Base-by-base conservation (phyloP, 352 stramenopile species). In the Thalassiosira ordinaria region DNA sequence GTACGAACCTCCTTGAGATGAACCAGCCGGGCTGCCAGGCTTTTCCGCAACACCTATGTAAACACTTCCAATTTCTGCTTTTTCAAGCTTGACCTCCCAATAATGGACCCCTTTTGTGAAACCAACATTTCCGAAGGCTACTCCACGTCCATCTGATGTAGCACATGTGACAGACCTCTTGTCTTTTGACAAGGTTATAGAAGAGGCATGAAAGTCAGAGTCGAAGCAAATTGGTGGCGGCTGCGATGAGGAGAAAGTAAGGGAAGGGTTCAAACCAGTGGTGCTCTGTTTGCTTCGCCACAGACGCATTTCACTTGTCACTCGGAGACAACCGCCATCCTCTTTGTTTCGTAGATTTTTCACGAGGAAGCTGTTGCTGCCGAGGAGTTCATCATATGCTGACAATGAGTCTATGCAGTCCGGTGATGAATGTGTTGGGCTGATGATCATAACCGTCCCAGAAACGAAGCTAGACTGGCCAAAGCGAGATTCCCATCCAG, bases 81-180 rank as follows among this genome's bases (percentile, higher is more conserved):
- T 96, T 77, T 99, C 97, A 3, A 99, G 89, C 33, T 97, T 97
- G 5, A 99, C 93, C 84, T 99, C 97, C 97, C 96, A 99, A 78
- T 99, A 99, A 86, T 99, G 97, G 16, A 98, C 91, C 37, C 97
- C 97, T 82, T 92, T 95, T 0, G 83, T 91, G 35, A 95, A 95
- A 35, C 91, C 91, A 66, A 91, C 75, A 63, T 85, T 88, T 53
- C 68, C 87, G 77, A 91, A 95, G 1, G 85, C 89, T 67, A 78
- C 84, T 41, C 88, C 86, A 74, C 89, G 77, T 13, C 91, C 88
- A 53, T 92, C 85, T 57, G 87, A 89, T 1, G 81, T 82, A 44
- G 74, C 61, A 67, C 91, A 93, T 47, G 90, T 91, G 22, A 93
- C 78, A 49, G 88, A 89, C 64, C 80, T 75, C 35, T 75, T 82